These are phyloP conservation scores for Zasmidium angulare DNA, from an alignment of 2,329 filamentous ascomycete species.

Conservation along the genomic window DNA sequence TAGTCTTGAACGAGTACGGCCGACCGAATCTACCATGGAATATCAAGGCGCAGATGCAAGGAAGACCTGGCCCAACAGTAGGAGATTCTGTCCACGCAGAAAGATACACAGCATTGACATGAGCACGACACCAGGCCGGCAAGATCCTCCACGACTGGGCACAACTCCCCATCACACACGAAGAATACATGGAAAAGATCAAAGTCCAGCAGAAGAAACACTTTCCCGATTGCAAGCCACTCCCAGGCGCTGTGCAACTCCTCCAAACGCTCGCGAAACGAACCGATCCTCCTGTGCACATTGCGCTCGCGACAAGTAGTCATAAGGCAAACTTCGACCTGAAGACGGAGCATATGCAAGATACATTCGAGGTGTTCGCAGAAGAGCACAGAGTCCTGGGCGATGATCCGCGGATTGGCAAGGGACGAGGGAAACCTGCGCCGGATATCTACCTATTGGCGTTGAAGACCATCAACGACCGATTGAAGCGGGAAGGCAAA, in stretches of 20 bases:
- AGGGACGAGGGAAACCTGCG: conserved; percentile 85
- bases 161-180: conserved; percentile 70
- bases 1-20: conserved; percentile 72
- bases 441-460: conserved; percentile 94
- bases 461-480: conserved; percentile 77
- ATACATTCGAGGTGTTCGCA: conserved; percentile 61
- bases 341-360: conserved; percentile 63
- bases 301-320: conserved; percentile 84
- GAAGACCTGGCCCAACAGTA: conserved; percentile 60
- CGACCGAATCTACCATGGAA: conserved; percentile 81
- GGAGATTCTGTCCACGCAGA: too few species aligned
- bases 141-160: conserved; percentile 79
- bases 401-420: conserved; percentile 75
- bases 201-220: conserved; percentile 64
- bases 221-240: conserved; percentile 72
- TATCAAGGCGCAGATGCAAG: conserved; percentile 85
- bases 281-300: conserved; percentile 55
- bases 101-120: background rate
- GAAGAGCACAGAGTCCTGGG: conserved; percentile 73
- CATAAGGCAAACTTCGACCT: conserved; percentile 70
- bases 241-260: conserved; percentile 74
- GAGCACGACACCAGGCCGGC: conserved; percentile 45
- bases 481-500: conserved; percentile 57
- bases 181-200: conserved; percentile 65
- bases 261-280: conserved; percentile 55